phyloP scores from a whole-genome alignment of 2,329 filamentous ascomycete genomes.

The Pestalotiopsis sp. region DNA sequence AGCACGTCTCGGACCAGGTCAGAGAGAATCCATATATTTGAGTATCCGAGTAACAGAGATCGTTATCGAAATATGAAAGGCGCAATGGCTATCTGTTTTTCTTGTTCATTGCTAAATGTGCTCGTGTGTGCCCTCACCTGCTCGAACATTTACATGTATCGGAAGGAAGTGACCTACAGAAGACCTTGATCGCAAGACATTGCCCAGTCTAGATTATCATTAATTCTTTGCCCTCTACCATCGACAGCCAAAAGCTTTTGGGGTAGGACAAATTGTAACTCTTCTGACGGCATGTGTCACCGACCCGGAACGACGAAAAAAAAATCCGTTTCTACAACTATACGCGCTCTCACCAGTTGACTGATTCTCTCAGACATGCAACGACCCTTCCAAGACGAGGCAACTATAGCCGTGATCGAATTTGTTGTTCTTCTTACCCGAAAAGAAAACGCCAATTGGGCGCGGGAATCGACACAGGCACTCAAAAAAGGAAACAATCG shows the following conservation, averaged over 20 bases:
- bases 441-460: background rate
- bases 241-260: background rate
- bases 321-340: background rate
- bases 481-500: slow-evolving; percentile 3
- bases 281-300: background rate
- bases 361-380: too few relatives aligned
- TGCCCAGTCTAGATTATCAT: background rate
- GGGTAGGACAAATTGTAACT: background rate
- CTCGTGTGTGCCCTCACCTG: too few relatives aligned
- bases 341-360: too few relatives aligned
- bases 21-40: too few relatives aligned
- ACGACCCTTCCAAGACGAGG: background rate
- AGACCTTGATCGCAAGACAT: background rate
- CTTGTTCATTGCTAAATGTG: too few relatives aligned
- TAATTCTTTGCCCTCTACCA: background rate
- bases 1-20: too few relatives aligned
- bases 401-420: background rate
- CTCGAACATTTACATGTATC: too few relatives aligned
- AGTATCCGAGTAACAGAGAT: too few relatives aligned
- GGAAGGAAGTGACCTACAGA: too few relatives aligned
- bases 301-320: background rate
- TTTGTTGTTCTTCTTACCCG: background rate
- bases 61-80: too few relatives aligned
- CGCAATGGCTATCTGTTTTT: too few relatives aligned
- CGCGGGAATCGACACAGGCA: background rate